Base-by-base conservation (phyloP, 768 basidiomycete genomes). In the Amanita pseudoporphyria region DNA sequence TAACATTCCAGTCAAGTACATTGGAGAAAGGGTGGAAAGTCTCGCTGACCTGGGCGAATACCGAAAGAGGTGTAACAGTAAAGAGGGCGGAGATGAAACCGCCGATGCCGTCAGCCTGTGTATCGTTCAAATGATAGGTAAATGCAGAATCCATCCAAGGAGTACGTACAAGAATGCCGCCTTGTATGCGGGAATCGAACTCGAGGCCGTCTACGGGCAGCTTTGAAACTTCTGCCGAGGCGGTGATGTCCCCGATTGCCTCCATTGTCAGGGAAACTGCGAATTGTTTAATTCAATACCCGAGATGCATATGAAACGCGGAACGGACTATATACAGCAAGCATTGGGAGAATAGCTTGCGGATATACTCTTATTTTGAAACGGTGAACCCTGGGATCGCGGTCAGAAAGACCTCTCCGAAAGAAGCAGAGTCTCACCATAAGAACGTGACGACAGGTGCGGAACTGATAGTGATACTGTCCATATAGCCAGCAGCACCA, bases 201-300 rank as follows among this genome's bases (percentile, higher is more conserved):
- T 85, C 78, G 7, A 72, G 71, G 0, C 88, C 90, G 19, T 78
- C 74, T 24, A 92, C 85, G 7, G 71, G 65, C n/a, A 86, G 70
- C 9, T 79, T 77, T 2, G 87, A 90, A 10, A 87, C 85, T 62
- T 93, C 90, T 1, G 84, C 82, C 10, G 83, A 84, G 0, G 88
- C 86, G 1, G 87, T 86, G 56, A 87, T 79, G 56, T 92, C 89
- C 3, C 88, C 88, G 46, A 88, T 90, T 6, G 86, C 82, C 64
- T 91, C 89, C 82, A 91, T 85, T 0, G 82, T 77, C 0, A 80
- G 61, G 0, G 85, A 85, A 6, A 88, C 79, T 84, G 46, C 12
- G 7, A 1, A 5, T 16, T 33, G 32, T 49, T 18, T 45, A 24
- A 16, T 9, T 45, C 13, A 28, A 28, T 40, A 12, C 1, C 31